phyloP scores from a whole-genome alignment of 2,329 filamentous ascomycete species.

The Gyromitra esculenta region DNA sequence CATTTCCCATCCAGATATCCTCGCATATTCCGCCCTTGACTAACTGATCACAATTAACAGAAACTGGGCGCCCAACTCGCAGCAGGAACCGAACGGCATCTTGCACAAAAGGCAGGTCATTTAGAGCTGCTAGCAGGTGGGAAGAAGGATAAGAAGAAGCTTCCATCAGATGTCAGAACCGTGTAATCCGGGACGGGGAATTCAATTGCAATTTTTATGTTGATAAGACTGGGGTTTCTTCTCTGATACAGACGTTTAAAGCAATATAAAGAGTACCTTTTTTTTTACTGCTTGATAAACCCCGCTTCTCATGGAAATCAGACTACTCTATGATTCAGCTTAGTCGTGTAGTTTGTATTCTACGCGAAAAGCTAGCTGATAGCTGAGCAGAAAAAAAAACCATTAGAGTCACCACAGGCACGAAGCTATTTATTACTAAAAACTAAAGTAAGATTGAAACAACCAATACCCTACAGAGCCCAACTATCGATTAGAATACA shows the following conservation, averaged over 20 bases:
- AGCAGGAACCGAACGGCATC: slow-evolving; percentile 72
- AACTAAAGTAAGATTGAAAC: background rate
- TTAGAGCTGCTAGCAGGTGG: slow-evolving; percentile 74
- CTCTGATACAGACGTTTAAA: slow-evolving; percentile 28
- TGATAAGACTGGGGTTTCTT: background rate
- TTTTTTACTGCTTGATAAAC: background rate
- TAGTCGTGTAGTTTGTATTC: background rate
- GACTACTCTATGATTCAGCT: background rate
- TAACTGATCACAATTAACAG: slow-evolving; percentile 35
- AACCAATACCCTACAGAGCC: background rate
- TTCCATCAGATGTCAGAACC: slow-evolving; percentile 27
- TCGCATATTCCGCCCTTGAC: background rate
- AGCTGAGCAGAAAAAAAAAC: background rate
- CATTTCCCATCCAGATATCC: background rate
- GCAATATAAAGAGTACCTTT: background rate
- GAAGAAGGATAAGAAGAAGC: slow-evolving; percentile 68
- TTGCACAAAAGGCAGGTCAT: slow-evolving; percentile 75
- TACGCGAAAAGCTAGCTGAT: background rate
- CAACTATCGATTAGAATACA: background rate
- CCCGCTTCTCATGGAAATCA: background rate
- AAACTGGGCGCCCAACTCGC: slow-evolving; percentile 61
- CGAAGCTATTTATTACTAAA: background rate
- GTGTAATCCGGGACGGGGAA: slow-evolving; percentile 1
- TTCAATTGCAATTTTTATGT: background rate
- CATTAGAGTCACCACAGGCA: background rate